Evolutionary conservation across 345 rosid species (phyloP).

Genomic region (Cardamine resedifolia): DNA sequence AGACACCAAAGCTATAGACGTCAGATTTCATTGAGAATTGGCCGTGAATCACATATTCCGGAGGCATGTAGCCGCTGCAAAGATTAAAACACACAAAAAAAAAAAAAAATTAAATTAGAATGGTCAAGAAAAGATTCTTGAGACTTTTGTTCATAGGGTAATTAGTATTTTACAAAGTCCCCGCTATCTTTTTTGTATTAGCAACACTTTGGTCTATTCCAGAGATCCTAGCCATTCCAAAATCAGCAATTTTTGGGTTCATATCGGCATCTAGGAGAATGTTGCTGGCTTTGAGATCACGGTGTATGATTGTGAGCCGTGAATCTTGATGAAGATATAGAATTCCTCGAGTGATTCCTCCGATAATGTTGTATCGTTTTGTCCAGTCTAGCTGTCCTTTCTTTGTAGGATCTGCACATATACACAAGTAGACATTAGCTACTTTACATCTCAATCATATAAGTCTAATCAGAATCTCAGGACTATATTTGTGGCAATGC

Average conservation of each 20-base stretch:
- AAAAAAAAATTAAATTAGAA: background rate
- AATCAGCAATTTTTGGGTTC: conserved; percentile 3
- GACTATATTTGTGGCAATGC: background rate
- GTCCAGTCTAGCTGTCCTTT: background rate
- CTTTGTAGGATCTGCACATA: background rate
- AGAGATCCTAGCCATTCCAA: background rate
- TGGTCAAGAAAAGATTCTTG: background rate
- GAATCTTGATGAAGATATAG: conserved; percentile 1
- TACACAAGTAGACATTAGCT: background rate
- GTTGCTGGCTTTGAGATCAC: conserved; percentile 1
- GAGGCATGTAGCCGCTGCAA: background rate
- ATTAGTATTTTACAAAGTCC: background rate
- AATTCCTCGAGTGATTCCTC: background rate
- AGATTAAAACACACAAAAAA: background rate
- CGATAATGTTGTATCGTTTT: background rate
- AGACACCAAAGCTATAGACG: conserved; percentile 33
- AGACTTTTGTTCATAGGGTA: background rate
- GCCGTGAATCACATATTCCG: background rate
- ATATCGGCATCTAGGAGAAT: background rate
- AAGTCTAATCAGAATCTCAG: background rate
- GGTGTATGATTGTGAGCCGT: background rate
- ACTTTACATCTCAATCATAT: too few species aligned
- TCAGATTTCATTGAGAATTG: conserved; percentile 26
- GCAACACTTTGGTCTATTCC: background rate
- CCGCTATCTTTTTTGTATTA: background rate